Conservation (phyloP, 2,329 filamentous ascomycete species). For the Macrophomina pseudophaseolina region DNA sequence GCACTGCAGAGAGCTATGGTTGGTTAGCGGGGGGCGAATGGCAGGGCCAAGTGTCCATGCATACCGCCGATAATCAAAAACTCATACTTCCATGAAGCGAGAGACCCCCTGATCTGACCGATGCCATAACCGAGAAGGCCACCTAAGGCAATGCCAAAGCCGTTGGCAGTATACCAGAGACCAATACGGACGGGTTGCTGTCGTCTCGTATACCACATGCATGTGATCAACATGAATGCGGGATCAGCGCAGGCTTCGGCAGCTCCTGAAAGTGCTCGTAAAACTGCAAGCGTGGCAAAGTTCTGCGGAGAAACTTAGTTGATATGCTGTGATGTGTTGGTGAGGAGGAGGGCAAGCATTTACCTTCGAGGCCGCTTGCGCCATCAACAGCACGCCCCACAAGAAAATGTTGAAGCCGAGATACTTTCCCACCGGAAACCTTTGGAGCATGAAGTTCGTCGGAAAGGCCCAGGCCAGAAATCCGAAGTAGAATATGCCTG, state of each 20-base stretch:
- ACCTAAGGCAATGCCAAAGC: slow-evolving; percentile 63
- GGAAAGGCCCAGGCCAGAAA: slow-evolving; percentile 61
- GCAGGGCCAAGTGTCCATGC: not conserved
- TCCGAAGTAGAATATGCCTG: slow-evolving; percentile 60
- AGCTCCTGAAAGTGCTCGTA: slow-evolving; percentile 62
- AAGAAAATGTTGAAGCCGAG: slow-evolving; percentile 63
- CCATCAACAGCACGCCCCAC: slow-evolving; percentile 54
- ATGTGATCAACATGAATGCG: slow-evolving; percentile 67
- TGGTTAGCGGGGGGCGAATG: not conserved
- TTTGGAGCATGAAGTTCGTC: slow-evolving; percentile 54
- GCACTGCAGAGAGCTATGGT: slow-evolving; percentile 56
- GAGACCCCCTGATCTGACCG: slow-evolving; percentile 61
- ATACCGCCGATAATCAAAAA: slow-evolving; percentile 63
- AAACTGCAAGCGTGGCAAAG: slow-evolving; percentile 60
- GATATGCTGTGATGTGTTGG: not conserved
- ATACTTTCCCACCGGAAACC: slow-evolving; percentile 57
- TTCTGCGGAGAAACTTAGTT: slow-evolving; percentile 35
- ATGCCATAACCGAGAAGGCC: slow-evolving; percentile 65
- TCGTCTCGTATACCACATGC: slow-evolving; percentile 68
- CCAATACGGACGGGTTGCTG: slow-evolving; percentile 67
- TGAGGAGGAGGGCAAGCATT: slow-evolving; percentile 9
- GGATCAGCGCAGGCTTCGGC: slow-evolving; percentile 64
- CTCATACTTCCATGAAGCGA: slow-evolving; percentile 70
- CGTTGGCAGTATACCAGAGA: slow-evolving; percentile 64
- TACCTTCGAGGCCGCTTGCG: slow-evolving; percentile 37